Percentiles rank a stretch among this genome's conserved stretches.
Conservation (phyloP, 345 rosid genomes). For the Toxicodendron radicans region DNA sequence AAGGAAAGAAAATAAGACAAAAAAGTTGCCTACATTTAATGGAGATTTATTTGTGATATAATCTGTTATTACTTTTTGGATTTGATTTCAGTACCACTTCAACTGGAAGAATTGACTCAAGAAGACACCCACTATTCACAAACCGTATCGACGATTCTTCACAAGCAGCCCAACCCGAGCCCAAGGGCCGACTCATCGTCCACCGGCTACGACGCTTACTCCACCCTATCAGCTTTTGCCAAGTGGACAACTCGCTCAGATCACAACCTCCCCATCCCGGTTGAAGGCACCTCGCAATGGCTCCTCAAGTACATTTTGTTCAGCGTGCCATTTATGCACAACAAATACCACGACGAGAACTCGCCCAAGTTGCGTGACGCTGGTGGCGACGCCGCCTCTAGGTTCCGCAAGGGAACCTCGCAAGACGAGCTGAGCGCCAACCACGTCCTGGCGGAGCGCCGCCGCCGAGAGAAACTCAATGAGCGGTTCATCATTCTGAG, state of each 20-base stretch:
- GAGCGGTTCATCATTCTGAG: constrained; percentile 78
- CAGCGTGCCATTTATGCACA: constrained; percentile 74
- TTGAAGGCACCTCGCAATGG: constrained; percentile 66
- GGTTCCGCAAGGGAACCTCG: constrained; percentile 42
- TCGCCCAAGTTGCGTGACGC: constrained; percentile 55
- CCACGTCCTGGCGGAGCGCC: constrained; percentile 92
- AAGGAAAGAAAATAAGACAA: too few relatives aligned
- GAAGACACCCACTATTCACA: constrained; percentile 83
- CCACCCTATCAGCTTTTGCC: constrained; percentile 65
- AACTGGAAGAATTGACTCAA: constrained; percentile 50
- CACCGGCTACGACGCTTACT: constrained; percentile 32
- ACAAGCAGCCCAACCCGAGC: constrained; percentile 44
- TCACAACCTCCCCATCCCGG: constrained; percentile 30
- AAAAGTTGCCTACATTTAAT: too few relatives aligned
- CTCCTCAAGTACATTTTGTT: constrained; percentile 80
- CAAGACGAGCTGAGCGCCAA: constrained; percentile 82
- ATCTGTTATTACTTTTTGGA: too few relatives aligned
- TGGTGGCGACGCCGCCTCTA: constrained; percentile 22
- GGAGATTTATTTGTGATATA: too few relatives aligned
- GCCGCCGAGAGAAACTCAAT: constrained; percentile 91
- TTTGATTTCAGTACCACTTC: constrained; percentile 32
- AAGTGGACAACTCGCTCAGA: constrained; percentile 57
- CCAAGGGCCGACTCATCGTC: constrained; percentile 49
- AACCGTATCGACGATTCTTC: constrained; percentile 83
- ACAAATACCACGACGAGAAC: constrained; percentile 50